Base-by-base conservation (phyloP, 148 eudicot genomes). In the Suaeda aralocaspica region DNA sequence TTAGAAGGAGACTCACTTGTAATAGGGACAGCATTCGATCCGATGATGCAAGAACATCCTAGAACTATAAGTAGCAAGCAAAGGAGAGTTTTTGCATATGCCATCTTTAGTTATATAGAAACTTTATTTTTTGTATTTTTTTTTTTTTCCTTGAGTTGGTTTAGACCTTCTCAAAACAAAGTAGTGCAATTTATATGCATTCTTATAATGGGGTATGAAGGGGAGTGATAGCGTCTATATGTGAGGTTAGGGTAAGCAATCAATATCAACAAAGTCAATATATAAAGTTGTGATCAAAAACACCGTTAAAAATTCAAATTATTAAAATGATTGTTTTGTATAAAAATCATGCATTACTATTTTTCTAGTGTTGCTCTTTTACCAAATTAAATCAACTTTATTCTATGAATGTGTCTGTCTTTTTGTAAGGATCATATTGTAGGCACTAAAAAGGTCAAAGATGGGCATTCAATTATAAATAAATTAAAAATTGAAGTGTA, bases 11-110 rank as follows among this genome's bases (percentile, higher is more conserved):
- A 16, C 58, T 77, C 80, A 86, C 88, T 84, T 68, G 86, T 73
- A 14, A 44, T 31, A 73, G 88, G 90, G 61, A 77, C 50, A 39
- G 86, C 83, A 74, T 78, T 76, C 30, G 69, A 66, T 76, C 51
- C 26, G 44, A 41, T 31, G 21, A 82, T 51, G 34, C 60, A 34
- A 53, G 86, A 78, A 62, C 84, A 28, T 14, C 74, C 79, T 0
- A 84, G 70, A 24, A 80, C 26, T 36, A 77, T 15, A 3, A 80
- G 63, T 7, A 80, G 28, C 22, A 78, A 49, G 41, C 66, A 55
- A 72, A 75, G 69, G 61, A 63, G 61, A 51, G 31, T 18, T 74
- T 63, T 69, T 9, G 64, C 24, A 76, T 75, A 77, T 65, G 80
- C 66, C 76, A 64, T 73, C 15, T 62, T 68, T n/a, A 46, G 19